Percentiles rank a stretch among this genome's conserved stretches.
Conservation (phyloP, 345 rosid species). For the Brassica carinata region DNA sequence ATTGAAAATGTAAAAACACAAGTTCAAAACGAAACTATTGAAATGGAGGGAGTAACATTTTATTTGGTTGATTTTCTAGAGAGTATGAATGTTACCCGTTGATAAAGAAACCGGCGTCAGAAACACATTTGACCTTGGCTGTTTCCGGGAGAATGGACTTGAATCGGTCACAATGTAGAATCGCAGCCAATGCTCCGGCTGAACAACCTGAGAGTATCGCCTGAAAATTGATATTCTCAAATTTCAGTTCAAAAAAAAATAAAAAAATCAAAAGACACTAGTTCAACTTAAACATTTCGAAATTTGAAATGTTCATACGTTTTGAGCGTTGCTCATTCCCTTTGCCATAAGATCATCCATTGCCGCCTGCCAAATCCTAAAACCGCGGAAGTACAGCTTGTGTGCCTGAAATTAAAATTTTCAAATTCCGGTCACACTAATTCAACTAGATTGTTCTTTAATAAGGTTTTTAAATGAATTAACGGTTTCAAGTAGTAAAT, state of each 20-base stretch:
- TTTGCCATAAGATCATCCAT: slow-evolving; percentile 71
- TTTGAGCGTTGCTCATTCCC: slow-evolving; percentile 83
- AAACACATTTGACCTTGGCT: slow-evolving; percentile 83
- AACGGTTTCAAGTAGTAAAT: background rate
- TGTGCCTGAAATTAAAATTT: slow-evolving; percentile 49
- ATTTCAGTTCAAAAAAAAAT: background rate
- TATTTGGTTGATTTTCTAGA: background rate
- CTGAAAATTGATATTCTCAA: slow-evolving; percentile 38
- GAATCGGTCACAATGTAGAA: slow-evolving; percentile 83
- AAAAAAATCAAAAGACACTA: background rate
- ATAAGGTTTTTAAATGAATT: background rate
- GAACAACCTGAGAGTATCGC: slow-evolving; percentile 97
- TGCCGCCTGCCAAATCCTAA: slow-evolving; percentile 70
- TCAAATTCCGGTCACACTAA: slow-evolving; percentile 17
- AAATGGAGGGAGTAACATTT: too few relatives aligned
- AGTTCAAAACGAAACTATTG: too few relatives aligned
- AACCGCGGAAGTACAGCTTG: slow-evolving; percentile 81
- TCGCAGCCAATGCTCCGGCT: slow-evolving; percentile 94
- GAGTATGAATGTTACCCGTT: slow-evolving; percentile 58
- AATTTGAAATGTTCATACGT: slow-evolving; percentile 42
- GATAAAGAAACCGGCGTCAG: slow-evolving; percentile 94
- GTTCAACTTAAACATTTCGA: background rate
- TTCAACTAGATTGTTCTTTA: background rate
- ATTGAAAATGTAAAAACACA: too few relatives aligned
- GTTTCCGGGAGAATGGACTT: slow-evolving; percentile 58